phyloP scores from a whole-genome alignment of 352 stramenopile genomes.

The Globisporangium polare region DNA sequence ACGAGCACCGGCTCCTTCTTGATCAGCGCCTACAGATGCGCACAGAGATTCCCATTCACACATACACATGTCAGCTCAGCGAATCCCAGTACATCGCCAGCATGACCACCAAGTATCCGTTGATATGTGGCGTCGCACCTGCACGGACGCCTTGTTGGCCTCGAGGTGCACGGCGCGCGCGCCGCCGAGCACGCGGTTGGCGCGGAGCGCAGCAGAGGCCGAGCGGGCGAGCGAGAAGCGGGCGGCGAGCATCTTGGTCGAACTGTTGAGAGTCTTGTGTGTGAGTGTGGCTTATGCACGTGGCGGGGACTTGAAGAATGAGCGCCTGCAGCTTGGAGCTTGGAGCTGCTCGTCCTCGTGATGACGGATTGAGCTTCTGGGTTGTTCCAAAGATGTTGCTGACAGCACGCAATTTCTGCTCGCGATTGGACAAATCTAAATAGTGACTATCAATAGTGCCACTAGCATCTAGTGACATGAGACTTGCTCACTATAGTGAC shows the following conservation, averaged over 20 bases:
- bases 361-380: background rate
- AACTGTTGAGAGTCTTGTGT: too few relatives aligned
- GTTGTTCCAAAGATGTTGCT: background rate
- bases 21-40: slow-evolving; percentile 39
- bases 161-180: slow-evolving; percentile 56
- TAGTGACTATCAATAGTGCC: background rate
- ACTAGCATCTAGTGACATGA: too few relatives aligned
- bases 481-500: background rate
- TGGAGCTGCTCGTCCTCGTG: background rate
- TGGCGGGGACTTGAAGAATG: slow-evolving; percentile 8
- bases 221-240: slow-evolving; percentile 6
- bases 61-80: background rate
- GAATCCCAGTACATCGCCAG: too few relatives aligned
- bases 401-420: slow-evolving; percentile 1
- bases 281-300: background rate
- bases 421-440: slow-evolving; percentile 7
- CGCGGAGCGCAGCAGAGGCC: slow-evolving; percentile 7
- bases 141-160: slow-evolving; percentile 51
- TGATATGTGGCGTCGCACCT: slow-evolving; percentile 22
- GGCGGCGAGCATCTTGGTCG: slow-evolving; percentile 10
- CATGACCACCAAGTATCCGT: background rate
- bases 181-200: slow-evolving; percentile 13
- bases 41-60: background rate
- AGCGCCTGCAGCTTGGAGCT: background rate
- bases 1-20: slow-evolving; percentile 77